Base-by-base conservation (phyloP, 1,284 basidiomycete species). In the Kwoniella shivajii region DNA sequence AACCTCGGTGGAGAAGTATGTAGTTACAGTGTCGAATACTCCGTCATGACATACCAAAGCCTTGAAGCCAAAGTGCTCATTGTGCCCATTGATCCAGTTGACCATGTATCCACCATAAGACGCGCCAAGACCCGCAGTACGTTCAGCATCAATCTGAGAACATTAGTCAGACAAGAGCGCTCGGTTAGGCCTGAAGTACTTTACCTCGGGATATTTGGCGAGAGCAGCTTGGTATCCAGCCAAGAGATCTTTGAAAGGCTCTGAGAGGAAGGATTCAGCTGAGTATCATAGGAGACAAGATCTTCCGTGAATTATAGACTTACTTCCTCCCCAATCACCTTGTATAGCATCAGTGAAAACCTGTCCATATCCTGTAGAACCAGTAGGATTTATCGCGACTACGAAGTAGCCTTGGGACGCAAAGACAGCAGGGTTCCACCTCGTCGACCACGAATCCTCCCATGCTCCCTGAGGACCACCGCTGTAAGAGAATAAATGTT, bases 71-170 rank as follows among this genome's bases (percentile, higher is more conserved):
- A 90, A 76, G 11, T 63, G 57, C 60, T 92, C 88, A 14, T 92
- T 91, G 75, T 95, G 90, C 0, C 92, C 90, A 76, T 93, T 89
- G 59, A 95, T 92, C 90, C 90, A 96, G 75, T 92, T 95, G 44
- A 74, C 62, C 74, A 78, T 78, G 66, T 75, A 78, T 6, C 79
- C 80, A 33, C 80, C 80, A 54, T 78, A 81, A 6, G 66, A 71
- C 0, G 75, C 79, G 10, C 79, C 79, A 1, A 77, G 66, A 33
- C 87, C 90, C 3, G 88, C 90, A 4, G 89, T 87, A 5, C 90
- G 83, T 53, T 89, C 85, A 1, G 83, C 65, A 75, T 96, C 89
- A 61, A 95, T 87, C 87, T 90, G 68, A n/a, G n/a, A n/a, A n/a
- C n/a, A n/a, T n/a, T n/a, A n/a, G n/a, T n/a, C n/a, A n/a, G n/a